phyloP scores from a whole-genome alignment of 495 filamentous ascomycete genomes.

The Penicillium pancosmium region DNA sequence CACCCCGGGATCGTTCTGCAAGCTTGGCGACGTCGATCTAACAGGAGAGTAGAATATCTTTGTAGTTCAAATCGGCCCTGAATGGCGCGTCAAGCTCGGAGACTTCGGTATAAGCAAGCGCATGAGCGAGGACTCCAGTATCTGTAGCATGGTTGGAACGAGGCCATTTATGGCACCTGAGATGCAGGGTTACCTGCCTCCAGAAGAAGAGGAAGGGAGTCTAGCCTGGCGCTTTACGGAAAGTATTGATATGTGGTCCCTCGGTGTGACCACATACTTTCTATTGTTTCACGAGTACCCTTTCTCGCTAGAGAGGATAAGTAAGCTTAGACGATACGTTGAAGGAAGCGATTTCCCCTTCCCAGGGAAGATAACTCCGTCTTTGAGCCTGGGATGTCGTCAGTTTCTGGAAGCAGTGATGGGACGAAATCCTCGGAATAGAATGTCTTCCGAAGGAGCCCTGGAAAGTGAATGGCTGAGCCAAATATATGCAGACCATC shows the following conservation, averaged over 20 bases:
- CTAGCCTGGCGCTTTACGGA: not conserved
- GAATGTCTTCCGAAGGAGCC: not conserved
- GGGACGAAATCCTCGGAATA: not conserved
- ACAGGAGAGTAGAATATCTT: slow-evolving; percentile 13
- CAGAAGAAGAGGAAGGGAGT: not conserved
- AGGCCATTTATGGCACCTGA: slow-evolving; percentile 7
- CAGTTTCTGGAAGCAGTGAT: not conserved
- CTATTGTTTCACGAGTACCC: slow-evolving; percentile 10
- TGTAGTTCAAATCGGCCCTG: slow-evolving; percentile 6
- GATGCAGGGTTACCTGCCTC: not conserved
- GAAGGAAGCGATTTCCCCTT: not conserved
- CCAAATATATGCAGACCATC: not conserved
- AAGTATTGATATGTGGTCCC: slow-evolving; percentile 14
- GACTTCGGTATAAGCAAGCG: slow-evolving; percentile 33
- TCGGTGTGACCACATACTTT: slow-evolving; percentile 7
- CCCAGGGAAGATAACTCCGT: not conserved
- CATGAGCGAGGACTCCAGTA: not conserved
- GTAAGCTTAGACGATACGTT: not conserved
- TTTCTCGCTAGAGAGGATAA: not conserved
- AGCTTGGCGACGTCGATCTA: not conserved
- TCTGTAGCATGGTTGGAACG: slow-evolving; percentile 1
- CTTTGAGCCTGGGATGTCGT: not conserved
- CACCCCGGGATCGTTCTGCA: too few relatives aligned
- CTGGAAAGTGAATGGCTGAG: not conserved
- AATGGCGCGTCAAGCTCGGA: slow-evolving; percentile 39